Evolutionary conservation across 805 yeast genomes (phyloP).

Genomic region (Komagataella kurtzmanii): DNA sequence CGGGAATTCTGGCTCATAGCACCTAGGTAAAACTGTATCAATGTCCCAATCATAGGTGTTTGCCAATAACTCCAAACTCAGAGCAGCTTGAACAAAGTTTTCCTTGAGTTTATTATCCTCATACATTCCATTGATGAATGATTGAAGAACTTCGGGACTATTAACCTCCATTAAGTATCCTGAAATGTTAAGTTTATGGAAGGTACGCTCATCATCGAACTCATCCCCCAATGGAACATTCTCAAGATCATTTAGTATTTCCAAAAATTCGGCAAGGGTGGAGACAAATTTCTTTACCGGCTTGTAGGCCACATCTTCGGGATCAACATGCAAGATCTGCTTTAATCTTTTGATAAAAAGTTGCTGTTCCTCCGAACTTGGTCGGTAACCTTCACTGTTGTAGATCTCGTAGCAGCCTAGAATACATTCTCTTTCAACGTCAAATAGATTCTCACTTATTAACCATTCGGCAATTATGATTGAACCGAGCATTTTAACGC

Average conservation of each 20-base stretch:
- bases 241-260: slow-evolving; percentile 50
- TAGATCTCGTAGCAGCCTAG: slow-evolving; percentile 51
- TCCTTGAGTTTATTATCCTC: slow-evolving; percentile 44
- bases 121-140: slow-evolving; percentile 66
- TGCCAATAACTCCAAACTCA: slow-evolving; percentile 67
- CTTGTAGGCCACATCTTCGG: slow-evolving; percentile 49
- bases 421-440: slow-evolving; percentile 50
- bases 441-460: slow-evolving; percentile 40
- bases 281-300: slow-evolving; percentile 36
- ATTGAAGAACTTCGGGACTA: slow-evolving; percentile 67
- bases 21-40: slow-evolving; percentile 37
- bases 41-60: slow-evolving; percentile 66
- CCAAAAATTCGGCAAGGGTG: slow-evolving; percentile 47
- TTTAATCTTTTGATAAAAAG: slow-evolving; percentile 37
- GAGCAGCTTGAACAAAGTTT: slow-evolving; percentile 72
- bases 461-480: slow-evolving; percentile 55
- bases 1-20: slow-evolving; percentile 61
- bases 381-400: slow-evolving; percentile 42
- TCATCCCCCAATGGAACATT: slow-evolving; percentile 72
- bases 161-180: slow-evolving; percentile 67
- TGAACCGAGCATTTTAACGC: slow-evolving; percentile 60
- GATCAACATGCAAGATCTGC: slow-evolving; percentile 36
- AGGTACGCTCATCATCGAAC: slow-evolving; percentile 77
- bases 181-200: slow-evolving; percentile 63
- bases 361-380: slow-evolving; percentile 39